Base-by-base conservation (phyloP, 306 rosid species). In the Spatholobus suberectus region DNA sequence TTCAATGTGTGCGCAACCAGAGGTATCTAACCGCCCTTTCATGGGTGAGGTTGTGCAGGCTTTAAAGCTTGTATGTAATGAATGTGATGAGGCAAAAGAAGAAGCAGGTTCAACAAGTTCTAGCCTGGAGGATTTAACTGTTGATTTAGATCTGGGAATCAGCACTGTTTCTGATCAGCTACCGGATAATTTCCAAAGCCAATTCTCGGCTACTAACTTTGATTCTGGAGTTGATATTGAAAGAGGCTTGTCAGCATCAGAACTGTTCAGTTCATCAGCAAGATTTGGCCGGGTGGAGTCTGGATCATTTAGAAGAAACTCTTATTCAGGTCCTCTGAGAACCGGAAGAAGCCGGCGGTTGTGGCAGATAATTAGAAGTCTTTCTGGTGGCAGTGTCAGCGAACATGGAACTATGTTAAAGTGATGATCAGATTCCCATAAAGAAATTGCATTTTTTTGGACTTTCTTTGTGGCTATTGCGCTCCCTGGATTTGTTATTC, bases 21-120 rank as follows among this genome's bases (percentile, higher is more conserved):
- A 93, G 86, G 97, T 90, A 59, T 89, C 96, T 2, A 88, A 94
- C 78, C 97, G 98, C 7, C 98, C 98, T 24, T 94, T 93, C 77
- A 94, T 93, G 97, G 90, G 98, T 1, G 98, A 94, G 84, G 97
- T 94, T 63, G 98, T 94, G 74, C 98, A 94, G 89, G 98, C 98
- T 37, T 78, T 94, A 59, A 94, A 94, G 76, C 89, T 94, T 46
- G 94, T 92, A 18, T 91, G 93, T n/a, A 87, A 84, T 71, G 97
- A 92, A 55, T 83, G 91, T 73, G 90, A 93, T 24, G 92, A 87
- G 82, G 86, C 83, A 29, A 89, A 62, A 76, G 89, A 55, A 73
- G 90, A 75, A 71, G 63, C 79, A 18, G 85, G 87, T 41, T 92
- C 96, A 69, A 87, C 75, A 40, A 75, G 73, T 70, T 89, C 80